A percentile compares a stretch with the other conserved stretches of the same genome.
phyloP scores from a whole-genome alignment of 352 stramenopile species.

The Globisporangium parvum region DNA sequence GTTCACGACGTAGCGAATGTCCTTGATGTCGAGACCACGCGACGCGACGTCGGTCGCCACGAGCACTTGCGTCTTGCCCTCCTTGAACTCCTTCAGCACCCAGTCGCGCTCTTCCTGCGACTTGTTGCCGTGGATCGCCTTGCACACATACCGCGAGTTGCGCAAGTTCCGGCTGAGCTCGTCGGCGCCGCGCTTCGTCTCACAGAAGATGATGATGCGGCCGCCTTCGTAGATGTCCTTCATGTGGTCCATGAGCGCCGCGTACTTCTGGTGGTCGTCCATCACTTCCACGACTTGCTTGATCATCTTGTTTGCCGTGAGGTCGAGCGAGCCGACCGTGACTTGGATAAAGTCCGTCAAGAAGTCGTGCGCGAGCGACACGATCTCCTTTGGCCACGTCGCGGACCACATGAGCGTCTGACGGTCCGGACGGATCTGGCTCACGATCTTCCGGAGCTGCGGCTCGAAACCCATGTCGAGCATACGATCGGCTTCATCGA shows the following conservation, averaged over 20 bases:
- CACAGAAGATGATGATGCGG: conserved; percentile 98
- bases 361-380: conserved; percentile 96
- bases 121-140: conserved; percentile 99
- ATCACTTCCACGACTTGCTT: conserved; percentile 97
- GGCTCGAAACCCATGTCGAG: conserved; percentile 95
- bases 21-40: conserved; percentile 98
- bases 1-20: conserved; percentile 99
- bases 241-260: conserved; percentile 79
- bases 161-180: conserved; percentile 93
- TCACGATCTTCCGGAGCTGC: conserved; percentile 94
- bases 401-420: conserved; percentile 99
- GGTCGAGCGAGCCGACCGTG: conserved; percentile 91
- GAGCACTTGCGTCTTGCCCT: conserved; percentile 91
- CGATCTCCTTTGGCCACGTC: conserved; percentile 98
- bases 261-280: conserved; percentile 95
- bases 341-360: conserved; percentile 97
- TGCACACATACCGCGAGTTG: conserved; percentile 91
- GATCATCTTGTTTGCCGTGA: conserved; percentile 98
- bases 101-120: conserved; percentile 97
- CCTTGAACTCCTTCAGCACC: conserved; percentile 97
- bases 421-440: conserved; percentile 95
- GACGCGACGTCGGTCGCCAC: conserved; percentile 99
- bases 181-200: conserved; percentile 98
- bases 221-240: conserved; percentile 85
- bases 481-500: conserved; percentile 98